Evolutionary conservation across 805 yeast genomes (phyloP).

Genomic region (Kodamaea laetipori): DNA sequence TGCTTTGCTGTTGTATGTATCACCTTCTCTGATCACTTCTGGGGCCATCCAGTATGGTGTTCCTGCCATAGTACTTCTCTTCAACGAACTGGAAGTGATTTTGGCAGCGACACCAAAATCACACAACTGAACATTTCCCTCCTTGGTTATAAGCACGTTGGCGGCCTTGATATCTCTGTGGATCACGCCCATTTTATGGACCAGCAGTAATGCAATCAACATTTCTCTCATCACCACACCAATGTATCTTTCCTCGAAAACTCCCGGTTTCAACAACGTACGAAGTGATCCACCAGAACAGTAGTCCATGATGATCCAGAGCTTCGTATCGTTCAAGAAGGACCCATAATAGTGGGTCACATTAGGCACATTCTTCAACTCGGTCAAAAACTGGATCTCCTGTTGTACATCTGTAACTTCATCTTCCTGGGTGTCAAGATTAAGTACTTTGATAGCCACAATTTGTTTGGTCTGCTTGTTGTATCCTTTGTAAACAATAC

Average conservation of each 20-base stretch:
- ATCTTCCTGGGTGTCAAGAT: constrained; percentile 89
- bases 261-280: constrained; percentile 83
- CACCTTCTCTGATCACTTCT: constrained; percentile 92
- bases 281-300: constrained; percentile 96
- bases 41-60: constrained; percentile 99
- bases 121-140: constrained; percentile 88
- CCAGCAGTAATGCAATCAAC: constrained; percentile 71
- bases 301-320: constrained; percentile 97
- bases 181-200: constrained; percentile 87
- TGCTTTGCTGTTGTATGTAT: constrained; percentile 83
- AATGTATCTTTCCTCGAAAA: constrained; percentile 78
- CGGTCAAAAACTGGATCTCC: constrained; percentile 84
- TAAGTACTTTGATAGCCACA: constrained; percentile 90
- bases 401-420: constrained; percentile 94
- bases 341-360: constrained; percentile 92
- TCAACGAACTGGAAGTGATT: constrained; percentile 68
- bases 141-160: constrained; percentile 83
- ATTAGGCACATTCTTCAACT: constrained; percentile 82
- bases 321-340: constrained; percentile 79
- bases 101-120: constrained; percentile 99
- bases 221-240: constrained; percentile 86
- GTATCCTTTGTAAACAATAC: constrained; percentile 89
- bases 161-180: constrained; percentile 98
- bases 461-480: constrained; percentile 69
- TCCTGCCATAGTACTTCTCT: constrained; percentile 93